Conservation (phyloP, 371 early-diverging fungal genomes). For the Zancudomyces culisetae region DNA sequence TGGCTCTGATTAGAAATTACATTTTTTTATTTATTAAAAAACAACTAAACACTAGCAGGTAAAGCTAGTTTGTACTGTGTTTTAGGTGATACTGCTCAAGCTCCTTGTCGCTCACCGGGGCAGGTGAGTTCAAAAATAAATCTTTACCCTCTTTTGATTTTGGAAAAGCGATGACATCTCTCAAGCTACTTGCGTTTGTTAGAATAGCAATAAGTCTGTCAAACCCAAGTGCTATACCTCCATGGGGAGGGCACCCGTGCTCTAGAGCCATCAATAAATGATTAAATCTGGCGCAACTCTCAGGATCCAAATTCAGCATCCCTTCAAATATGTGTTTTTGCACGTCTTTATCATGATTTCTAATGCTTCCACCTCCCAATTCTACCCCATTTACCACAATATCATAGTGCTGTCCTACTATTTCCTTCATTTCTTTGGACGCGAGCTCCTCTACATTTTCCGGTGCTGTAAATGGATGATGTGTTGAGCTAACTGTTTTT, state of each 20-base stretch:
- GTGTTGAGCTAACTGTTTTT: slow-evolving; percentile 31
- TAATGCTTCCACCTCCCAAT: slow-evolving; percentile 81
- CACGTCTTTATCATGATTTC: slow-evolving; percentile 61
- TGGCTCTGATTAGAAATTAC: too few relatives aligned
- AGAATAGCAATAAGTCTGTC: slow-evolving; percentile 67
- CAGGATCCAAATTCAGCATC: slow-evolving; percentile 32
- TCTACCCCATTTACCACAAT: slow-evolving; percentile 80
- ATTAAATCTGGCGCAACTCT: slow-evolving; percentile 26
- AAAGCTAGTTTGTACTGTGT: background rate
- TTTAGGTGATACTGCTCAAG: slow-evolving; percentile 45
- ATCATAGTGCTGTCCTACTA: slow-evolving; percentile 77
- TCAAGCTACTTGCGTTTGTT: slow-evolving; percentile 47
- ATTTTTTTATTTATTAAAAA: background rate
- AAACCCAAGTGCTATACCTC: slow-evolving; percentile 73
- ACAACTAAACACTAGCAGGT: background rate
- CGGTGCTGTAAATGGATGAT: slow-evolving; percentile 88
- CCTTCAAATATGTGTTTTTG: slow-evolving; percentile 53
- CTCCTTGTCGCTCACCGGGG: slow-evolving; percentile 34
- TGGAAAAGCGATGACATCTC: slow-evolving; percentile 88
- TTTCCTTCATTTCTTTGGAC: slow-evolving; percentile 1
- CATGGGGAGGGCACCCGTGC: slow-evolving; percentile 81
- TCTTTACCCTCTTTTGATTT: slow-evolving; percentile 68
- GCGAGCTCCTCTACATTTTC: slow-evolving; percentile 6
- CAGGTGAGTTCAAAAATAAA: slow-evolving; percentile 61
- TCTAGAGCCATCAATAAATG: slow-evolving; percentile 67